Percentiles rank a stretch among this genome's conserved stretches.
These are phyloP conservation scores for Trametes sanguinea DNA, from an alignment of 768 basidiomycete species.

Conservation along the genomic window DNA sequence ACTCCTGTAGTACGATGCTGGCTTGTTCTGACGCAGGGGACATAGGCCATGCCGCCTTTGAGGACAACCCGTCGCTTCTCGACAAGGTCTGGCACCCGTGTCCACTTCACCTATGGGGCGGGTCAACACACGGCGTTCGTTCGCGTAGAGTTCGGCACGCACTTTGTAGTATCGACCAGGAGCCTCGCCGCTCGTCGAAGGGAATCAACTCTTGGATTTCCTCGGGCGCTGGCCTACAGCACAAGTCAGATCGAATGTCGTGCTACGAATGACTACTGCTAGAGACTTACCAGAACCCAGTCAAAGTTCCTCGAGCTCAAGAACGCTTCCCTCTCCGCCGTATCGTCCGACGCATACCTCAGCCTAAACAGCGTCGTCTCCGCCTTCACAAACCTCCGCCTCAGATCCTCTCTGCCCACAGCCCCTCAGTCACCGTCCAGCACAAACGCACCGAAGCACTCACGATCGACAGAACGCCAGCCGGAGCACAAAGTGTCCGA, in stretches of 20 bases:
- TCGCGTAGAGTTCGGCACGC: neutral
- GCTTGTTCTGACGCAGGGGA: constrained; percentile 75
- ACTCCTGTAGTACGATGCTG: constrained; percentile 87
- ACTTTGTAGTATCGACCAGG: constrained; percentile 83
- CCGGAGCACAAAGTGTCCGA: constrained; percentile 91
- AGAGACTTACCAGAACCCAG: constrained; percentile 53
- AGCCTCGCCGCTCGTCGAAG: neutral
- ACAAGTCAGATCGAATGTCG: neutral
- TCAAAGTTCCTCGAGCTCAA: constrained; percentile 63
- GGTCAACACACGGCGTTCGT: neutral
- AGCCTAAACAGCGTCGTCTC: constrained; percentile 83
- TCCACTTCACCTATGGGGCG: constrained; percentile 84
- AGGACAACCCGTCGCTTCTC: constrained; percentile 79
- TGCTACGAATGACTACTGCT: constrained; percentile 18
- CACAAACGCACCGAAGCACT: constrained; percentile 37
- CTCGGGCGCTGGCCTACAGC: constrained; percentile 8
- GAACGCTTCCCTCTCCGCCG: constrained; percentile 63
- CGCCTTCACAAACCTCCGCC: constrained; percentile 85
- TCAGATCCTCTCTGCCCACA: constrained; percentile 64
- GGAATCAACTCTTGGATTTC: constrained; percentile 12
- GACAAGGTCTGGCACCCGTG: constrained; percentile 89
- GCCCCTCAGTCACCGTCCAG: neutral
- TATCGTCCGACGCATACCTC: constrained; percentile 69
- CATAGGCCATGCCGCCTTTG: constrained; percentile 84
- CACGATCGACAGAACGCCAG: constrained; percentile 97